A percentile compares a stretch with the other conserved stretches of the same genome.
These are phyloP conservation scores for Phytopythium boreale DNA, from an alignment of 352 stramenopile genomes.

Conservation along the genomic window DNA sequence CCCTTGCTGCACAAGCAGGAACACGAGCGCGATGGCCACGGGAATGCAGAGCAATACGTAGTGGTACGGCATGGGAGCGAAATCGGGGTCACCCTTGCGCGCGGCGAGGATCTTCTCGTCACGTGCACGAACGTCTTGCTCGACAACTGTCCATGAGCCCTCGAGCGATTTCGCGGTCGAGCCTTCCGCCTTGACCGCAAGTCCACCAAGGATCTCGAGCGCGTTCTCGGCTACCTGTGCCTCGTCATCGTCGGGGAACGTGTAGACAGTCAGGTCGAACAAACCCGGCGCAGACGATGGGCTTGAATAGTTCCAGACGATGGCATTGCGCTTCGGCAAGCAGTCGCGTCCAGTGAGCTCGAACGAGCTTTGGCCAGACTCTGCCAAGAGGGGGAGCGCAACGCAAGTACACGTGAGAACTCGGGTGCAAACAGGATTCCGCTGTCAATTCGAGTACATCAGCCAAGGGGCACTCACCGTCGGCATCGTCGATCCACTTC, in stretches of 20 bases:
- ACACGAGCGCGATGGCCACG: constrained; percentile 32
- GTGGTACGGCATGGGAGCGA: constrained; percentile 8
- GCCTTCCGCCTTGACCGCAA: constrained; percentile 3
- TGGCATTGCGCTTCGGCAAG: constrained; percentile 40
- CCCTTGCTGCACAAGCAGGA: constrained; percentile 33
- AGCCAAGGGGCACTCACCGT: constrained; percentile 14
- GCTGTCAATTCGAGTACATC: neutral
- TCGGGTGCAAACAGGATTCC: neutral
- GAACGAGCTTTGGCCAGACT: constrained; percentile 10
- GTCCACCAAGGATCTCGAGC: constrained; percentile 51
- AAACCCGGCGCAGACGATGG: constrained; percentile 2
- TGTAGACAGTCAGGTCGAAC: constrained; percentile 35
- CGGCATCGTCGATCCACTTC: constrained; percentile 32
- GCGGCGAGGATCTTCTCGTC: constrained; percentile 14
- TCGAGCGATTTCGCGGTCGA: constrained; percentile 14
- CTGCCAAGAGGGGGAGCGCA: neutral
- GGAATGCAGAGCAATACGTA: constrained; percentile 19
- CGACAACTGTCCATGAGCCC: constrained; percentile 20
- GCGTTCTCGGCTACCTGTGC: constrained; percentile 41
- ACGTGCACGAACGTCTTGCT: constrained; percentile 18
- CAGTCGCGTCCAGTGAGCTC: constrained; percentile 32
- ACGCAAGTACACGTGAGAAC: neutral
- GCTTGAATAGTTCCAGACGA: constrained; percentile 34
- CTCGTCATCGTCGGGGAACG: constrained; percentile 48
- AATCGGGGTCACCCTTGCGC: constrained; percentile 12